Base-by-base conservation (phyloP, 805 yeast genomes). In the Ogataea glucozyma region DNA sequence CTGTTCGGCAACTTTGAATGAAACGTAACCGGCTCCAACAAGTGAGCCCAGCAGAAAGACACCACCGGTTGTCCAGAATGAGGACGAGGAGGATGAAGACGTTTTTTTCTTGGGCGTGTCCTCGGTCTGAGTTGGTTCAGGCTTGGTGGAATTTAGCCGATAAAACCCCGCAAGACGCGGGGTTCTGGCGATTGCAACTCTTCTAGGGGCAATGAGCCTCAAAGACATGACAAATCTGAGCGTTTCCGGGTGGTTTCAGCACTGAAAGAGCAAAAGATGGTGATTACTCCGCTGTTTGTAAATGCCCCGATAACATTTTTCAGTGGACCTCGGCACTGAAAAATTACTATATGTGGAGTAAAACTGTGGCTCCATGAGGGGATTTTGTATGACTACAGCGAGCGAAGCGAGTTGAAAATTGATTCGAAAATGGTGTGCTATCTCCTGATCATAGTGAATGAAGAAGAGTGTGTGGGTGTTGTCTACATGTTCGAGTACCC, bases 11-110 rank as follows among this genome's bases (percentile, higher is more conserved):
- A 61, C 40, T 23, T 56, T 55, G 30, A 38, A 49, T 1, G 65
- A 48, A 4, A 59, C 57, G 40, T 60, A 61, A 2, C 48, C 49
- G 9, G 57, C 51, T 11, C 65, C 65, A 6, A 46, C 38, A 2
- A 55, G 26, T 3, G 61, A 44, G 9, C 66, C 66, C 4, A 58
- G 21, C 19, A 53, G 19, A 43, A 52, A 49, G 1, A 51, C 26
- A 21, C 46, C 48, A n/a, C 47, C 52, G 2, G 45, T 41, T 20
- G 26, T 43, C 36, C 47, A 47, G 26, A 51, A 47, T 4, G 40
- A 38, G 10, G 52, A 42, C 10, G 34, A 17, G 24, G 48, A 26
- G 4, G 22, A 19, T 6, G 35, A 24, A 5, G 38, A 34, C 12
- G 14, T 17, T 16, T 23, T 18, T 21, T 23, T 32, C 17, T 11